Conservation (phyloP, 352 stramenopile genomes). For the Pythium folliculosum region DNA sequence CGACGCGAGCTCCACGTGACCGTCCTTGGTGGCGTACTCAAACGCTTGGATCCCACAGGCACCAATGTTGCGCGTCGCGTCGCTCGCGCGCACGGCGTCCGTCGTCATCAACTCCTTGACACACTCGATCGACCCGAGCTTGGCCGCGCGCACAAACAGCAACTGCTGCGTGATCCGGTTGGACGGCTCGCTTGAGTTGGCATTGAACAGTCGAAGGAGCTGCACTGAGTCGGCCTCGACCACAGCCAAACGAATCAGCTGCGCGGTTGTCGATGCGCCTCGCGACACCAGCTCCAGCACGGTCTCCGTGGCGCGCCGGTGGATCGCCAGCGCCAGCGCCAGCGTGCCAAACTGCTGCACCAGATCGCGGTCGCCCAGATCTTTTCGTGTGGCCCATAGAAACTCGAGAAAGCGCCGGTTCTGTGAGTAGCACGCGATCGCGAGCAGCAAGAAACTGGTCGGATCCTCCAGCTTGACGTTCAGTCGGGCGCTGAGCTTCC, state of each 20-base stretch:
- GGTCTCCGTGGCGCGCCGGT: neutral
- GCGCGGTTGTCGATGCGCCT: neutral
- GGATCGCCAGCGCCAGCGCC: neutral
- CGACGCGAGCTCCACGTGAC: neutral
- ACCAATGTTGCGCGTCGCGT: neutral
- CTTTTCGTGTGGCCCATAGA: conserved; percentile 3
- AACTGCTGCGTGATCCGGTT: neutral
- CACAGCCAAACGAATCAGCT: neutral
- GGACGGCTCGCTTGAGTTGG: neutral
- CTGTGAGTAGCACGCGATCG: conserved; percentile 13
- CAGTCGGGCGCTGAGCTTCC: neutral
- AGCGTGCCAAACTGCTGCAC: conserved; percentile 2
- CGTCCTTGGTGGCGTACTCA: conserved; percentile 1
- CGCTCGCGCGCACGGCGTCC: neutral
- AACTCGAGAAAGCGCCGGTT: neutral
- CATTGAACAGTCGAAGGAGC: neutral
- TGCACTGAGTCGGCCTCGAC: neutral
- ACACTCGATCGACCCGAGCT: neutral
- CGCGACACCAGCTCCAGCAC: neutral
- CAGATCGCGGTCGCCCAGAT: conserved; percentile 8
- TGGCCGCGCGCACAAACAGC: conserved; percentile 2
- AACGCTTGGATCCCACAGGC: neutral
- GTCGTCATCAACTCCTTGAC: neutral
- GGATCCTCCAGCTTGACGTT: neutral
- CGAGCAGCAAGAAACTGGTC: conserved; percentile 10